Evolutionary conservation across 495 filamentous ascomycete species (phyloP).

Genomic region (Thozetella sp.): DNA sequence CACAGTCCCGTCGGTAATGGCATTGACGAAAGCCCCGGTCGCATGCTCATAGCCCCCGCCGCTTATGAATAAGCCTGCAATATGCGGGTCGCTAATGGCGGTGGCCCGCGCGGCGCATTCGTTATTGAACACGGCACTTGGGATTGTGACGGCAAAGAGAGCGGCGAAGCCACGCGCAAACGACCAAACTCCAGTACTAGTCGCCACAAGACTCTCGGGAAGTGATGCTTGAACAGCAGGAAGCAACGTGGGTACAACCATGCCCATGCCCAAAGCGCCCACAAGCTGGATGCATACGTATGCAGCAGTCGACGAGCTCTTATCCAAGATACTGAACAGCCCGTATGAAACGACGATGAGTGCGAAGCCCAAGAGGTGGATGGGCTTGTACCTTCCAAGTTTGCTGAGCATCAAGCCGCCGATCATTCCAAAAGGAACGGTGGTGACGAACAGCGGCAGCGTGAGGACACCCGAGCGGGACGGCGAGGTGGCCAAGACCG

Average conservation of each 20-base stretch:
- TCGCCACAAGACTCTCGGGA: slow-evolving; percentile 27
- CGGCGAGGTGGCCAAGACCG: slow-evolving; percentile 36
- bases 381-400: slow-evolving; percentile 32
- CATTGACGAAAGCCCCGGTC: neutral
- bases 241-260: slow-evolving; percentile 16
- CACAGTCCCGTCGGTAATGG: neutral
- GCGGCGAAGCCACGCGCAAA: slow-evolving; percentile 38
- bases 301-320: slow-evolving; percentile 16
- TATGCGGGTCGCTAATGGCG: neutral
- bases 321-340: slow-evolving; percentile 28
- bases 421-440: slow-evolving; percentile 20
- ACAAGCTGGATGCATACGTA: slow-evolving; percentile 21
- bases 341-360: slow-evolving; percentile 34
- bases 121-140: slow-evolving; percentile 9
- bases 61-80: neutral
- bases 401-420: slow-evolving; percentile 28
- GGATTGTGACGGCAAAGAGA: slow-evolving; percentile 38
- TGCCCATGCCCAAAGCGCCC: slow-evolving; percentile 15
- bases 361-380: slow-evolving; percentile 29
- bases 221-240: slow-evolving; percentile 25
- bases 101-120: neutral
- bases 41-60: neutral
- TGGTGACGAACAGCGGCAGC: slow-evolving; percentile 24
- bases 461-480: slow-evolving; percentile 26
- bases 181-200: slow-evolving; percentile 26